These are phyloP conservation scores for Monosporascus sp. DNA, from an alignment of 2,329 filamentous ascomycete species.

Conservation along the genomic window DNA sequence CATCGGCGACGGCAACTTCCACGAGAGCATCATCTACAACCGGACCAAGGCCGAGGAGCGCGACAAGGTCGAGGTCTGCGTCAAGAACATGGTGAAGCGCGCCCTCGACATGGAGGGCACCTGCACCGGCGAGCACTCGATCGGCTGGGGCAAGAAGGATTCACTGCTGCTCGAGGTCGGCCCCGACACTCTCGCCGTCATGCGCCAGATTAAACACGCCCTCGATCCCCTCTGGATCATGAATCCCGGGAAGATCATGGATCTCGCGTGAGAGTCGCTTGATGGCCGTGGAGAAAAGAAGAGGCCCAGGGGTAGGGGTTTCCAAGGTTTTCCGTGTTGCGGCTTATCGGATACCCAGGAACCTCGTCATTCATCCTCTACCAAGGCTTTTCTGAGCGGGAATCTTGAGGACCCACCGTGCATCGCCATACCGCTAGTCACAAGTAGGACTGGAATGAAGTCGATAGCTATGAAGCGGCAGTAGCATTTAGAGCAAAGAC, in stretches of 20 bases:
- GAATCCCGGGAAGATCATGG: conserved; percentile 91
- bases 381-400: no score
- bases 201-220: conserved; percentile 77
- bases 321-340: no score
- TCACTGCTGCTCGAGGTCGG: conserved; percentile 76
- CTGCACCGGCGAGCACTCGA: conserved; percentile 82
- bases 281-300: no score
- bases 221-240: conserved; percentile 83
- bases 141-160: conserved; percentile 82
- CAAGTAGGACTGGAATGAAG: no score
- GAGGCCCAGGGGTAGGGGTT: no score
- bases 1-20: conserved; percentile 92
- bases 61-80: conserved; percentile 71
- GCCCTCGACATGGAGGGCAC: conserved; percentile 92
- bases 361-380: no score
- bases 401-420: no score
- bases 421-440: no score
- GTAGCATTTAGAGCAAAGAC: no score
- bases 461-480: no score
- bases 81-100: conserved; percentile 86
- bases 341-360: no score
- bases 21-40: conserved; percentile 88
- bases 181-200: conserved; percentile 72
- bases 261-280: conserved; percentile 41
- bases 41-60: conserved; percentile 62